phyloP scores from a whole-genome alignment of 495 filamentous ascomycete genomes.

The Opeltia flavorubescens region DNA sequence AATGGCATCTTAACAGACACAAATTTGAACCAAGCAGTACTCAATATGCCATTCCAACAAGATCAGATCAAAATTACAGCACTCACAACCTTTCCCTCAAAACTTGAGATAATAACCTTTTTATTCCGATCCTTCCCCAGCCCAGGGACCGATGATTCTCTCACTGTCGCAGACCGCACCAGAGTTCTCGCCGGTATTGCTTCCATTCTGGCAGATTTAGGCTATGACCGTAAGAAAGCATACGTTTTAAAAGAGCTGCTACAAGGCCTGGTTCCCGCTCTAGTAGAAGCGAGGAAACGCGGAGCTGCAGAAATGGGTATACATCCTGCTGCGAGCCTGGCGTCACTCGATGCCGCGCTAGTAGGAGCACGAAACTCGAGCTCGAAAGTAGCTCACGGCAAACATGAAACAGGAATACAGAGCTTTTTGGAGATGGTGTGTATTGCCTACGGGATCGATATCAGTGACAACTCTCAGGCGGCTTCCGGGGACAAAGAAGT shows the following conservation, averaged over 20 bases:
- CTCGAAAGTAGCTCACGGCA: neutral
- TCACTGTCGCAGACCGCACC: slow-evolving; percentile 54
- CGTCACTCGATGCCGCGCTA: slow-evolving; percentile 31
- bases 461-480: neutral
- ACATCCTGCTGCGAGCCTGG: slow-evolving; percentile 77
- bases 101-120: slow-evolving; percentile 53
- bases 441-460: slow-evolving; percentile 14
- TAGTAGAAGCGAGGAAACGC: slow-evolving; percentile 84
- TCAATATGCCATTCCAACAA: slow-evolving; percentile 27
- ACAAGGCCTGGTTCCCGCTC: slow-evolving; percentile 61
- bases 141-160: slow-evolving; percentile 31
- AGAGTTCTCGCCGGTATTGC: slow-evolving; percentile 74
- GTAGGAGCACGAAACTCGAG: neutral
- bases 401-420: slow-evolving; percentile 12
- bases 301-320: slow-evolving; percentile 90
- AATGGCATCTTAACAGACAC: slow-evolving; percentile 54
- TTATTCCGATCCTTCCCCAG: slow-evolving; percentile 62
- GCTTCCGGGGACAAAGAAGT: neutral
- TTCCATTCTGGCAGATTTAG: slow-evolving; percentile 61
- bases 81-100: slow-evolving; percentile 25
- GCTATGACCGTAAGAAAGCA: slow-evolving; percentile 72
- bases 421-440: slow-evolving; percentile 16
- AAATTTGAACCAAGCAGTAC: slow-evolving; percentile 53
- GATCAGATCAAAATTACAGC: slow-evolving; percentile 29
- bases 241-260: slow-evolving; percentile 75